Evolutionary conservation across 2,329 filamentous ascomycete genomes (phyloP).

Genomic region (Chaetomium sp.): DNA sequence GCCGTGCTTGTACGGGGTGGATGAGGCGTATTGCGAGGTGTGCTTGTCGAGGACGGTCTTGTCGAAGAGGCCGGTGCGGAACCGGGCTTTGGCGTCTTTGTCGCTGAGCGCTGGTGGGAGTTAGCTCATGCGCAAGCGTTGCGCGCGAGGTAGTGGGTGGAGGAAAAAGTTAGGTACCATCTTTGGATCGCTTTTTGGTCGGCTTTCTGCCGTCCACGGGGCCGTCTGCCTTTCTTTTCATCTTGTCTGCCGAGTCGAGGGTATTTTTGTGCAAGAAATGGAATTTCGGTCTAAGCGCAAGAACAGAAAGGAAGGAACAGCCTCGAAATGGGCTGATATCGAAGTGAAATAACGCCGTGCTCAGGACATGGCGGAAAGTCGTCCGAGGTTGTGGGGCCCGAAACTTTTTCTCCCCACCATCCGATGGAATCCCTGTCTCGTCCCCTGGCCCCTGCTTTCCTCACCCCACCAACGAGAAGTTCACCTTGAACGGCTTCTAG

Average conservation of each 20-base stretch:
- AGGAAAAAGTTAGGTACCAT: constrained; percentile 28
- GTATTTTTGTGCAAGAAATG: constrained; percentile 6
- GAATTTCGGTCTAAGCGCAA: background rate
- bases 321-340: constrained; percentile 20
- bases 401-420: constrained; percentile 9
- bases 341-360: constrained; percentile 16
- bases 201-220: constrained; percentile 38
- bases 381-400: constrained; percentile 9
- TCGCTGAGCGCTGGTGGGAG: constrained; percentile 37
- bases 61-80: constrained; percentile 61
- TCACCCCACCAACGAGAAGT: too few relatives aligned
- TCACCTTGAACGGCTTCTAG: too few relatives aligned
- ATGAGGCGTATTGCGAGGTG: constrained; percentile 55
- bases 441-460: background rate
- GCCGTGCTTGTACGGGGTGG: constrained; percentile 78
- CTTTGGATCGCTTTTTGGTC: constrained; percentile 49
- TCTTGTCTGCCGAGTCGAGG: constrained; percentile 28
- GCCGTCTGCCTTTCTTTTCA: constrained; percentile 56
- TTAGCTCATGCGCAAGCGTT: constrained; percentile 4
- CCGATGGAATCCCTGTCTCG: constrained; percentile 3
- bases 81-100: constrained; percentile 50
- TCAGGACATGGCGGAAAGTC: constrained; percentile 6
- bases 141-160: background rate
- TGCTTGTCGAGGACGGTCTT: constrained; percentile 51
- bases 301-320: constrained; percentile 1